phyloP scores from a whole-genome alignment of 495 filamentous ascomycete species.

The Peziza echinospora region DNA sequence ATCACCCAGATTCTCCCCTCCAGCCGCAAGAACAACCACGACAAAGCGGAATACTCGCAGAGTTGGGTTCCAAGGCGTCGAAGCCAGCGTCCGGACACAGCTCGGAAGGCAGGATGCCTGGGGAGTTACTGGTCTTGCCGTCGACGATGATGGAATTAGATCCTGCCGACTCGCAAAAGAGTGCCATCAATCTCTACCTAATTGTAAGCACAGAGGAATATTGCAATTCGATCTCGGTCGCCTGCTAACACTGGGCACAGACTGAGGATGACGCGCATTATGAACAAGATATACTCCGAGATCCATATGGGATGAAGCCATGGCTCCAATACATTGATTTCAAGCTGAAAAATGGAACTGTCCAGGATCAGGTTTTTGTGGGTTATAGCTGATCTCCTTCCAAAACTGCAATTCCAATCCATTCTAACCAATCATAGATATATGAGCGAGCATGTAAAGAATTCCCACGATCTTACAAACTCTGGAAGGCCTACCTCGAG shows the following conservation, averaged over 20 bases:
- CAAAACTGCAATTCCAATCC: too few species aligned
- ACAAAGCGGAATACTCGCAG: too few species aligned
- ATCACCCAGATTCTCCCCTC: too few species aligned
- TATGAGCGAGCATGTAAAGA: conserved; percentile 80
- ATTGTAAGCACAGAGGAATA: conserved; percentile 43
- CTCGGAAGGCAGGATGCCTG: conserved; percentile 28
- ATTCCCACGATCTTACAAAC: conserved; percentile 84
- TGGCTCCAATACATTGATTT: conserved; percentile 91
- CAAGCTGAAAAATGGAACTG: conserved; percentile 66
- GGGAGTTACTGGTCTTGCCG: conserved; percentile 32
- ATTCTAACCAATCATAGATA: too few species aligned
- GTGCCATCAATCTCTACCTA: conserved; percentile 40
- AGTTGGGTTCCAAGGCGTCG: not conserved
- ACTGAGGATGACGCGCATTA: conserved; percentile 79
- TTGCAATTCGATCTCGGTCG: not conserved
- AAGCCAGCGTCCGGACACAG: conserved; percentile 3
- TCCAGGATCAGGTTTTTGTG: conserved; percentile 84
- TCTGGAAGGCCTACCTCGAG: conserved; percentile 97
- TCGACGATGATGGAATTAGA: conserved; percentile 17
- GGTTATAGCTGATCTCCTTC: too few species aligned
- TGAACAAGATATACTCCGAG: conserved; percentile 83
- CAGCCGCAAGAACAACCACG: too few species aligned
- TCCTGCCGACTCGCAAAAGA: conserved; percentile 10
- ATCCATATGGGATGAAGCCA: conserved; percentile 71
- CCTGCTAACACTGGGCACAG: conserved; percentile 24